Evolutionary conservation across 805 yeast species (phyloP).

Genomic region (Wickerhamiella vanderwaltii): DNA sequence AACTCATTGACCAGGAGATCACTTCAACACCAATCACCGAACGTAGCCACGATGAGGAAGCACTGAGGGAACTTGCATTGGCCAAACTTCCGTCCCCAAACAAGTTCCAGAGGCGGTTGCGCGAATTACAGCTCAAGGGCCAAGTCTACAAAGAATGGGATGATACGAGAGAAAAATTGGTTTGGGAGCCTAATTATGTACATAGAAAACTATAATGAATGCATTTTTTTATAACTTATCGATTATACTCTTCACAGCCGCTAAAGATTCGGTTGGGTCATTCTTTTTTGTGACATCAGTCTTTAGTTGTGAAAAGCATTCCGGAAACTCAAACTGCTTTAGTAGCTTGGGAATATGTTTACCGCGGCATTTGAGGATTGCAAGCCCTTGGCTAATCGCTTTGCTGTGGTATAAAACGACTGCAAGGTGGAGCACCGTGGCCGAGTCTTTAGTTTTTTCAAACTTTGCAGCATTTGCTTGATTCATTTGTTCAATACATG

Average conservation of each 20-base stretch:
- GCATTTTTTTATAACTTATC: neutral
- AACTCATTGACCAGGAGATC: slow-evolving; percentile 22
- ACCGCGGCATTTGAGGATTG: slow-evolving; percentile 22
- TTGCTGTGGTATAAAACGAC: slow-evolving; percentile 18
- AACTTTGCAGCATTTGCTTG: slow-evolving; percentile 14
- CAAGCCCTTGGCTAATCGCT: slow-evolving; percentile 12
- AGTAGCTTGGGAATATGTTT: slow-evolving; percentile 25
- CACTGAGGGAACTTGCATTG: slow-evolving; percentile 15
- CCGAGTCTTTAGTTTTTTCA: slow-evolving; percentile 18
- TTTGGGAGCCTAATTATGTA: slow-evolving; percentile 3
- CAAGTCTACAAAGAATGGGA: slow-evolving; percentile 19
- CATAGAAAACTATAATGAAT: neutral
- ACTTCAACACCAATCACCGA: slow-evolving; percentile 22
- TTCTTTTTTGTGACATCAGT: slow-evolving; percentile 4
- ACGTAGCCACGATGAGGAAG: slow-evolving; percentile 19
- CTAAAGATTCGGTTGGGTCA: neutral
- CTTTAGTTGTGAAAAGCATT: slow-evolving; percentile 18
- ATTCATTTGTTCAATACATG: slow-evolving; percentile 11
- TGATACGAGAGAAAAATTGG: slow-evolving; percentile 14
- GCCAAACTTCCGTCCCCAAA: slow-evolving; percentile 23
- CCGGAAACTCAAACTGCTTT: slow-evolving; percentile 20
- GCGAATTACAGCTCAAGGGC: slow-evolving; percentile 27
- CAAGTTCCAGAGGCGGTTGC: slow-evolving; percentile 21
- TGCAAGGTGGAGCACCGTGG: slow-evolving; percentile 23
- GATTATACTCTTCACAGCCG: neutral